Base-by-base conservation (phyloP, 805 yeast genomes). In the Saccharomyces kudriavzevii region DNA sequence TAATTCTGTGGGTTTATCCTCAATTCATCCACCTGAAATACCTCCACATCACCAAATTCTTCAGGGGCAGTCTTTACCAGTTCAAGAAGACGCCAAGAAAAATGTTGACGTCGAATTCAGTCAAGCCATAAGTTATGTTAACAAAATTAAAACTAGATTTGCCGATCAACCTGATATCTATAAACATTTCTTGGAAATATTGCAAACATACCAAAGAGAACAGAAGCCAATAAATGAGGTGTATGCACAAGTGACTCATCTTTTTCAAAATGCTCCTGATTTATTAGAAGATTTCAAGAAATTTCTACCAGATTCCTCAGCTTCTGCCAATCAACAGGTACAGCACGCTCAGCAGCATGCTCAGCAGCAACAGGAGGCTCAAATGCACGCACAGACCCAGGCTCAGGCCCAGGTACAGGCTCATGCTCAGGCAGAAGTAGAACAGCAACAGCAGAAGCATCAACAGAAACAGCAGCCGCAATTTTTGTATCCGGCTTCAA, bases 171-270 rank as follows among this genome's bases (percentile, higher is more conserved):
- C 99, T 0, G 97, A 92, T 64, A 89, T 91, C 54, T 94, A 94
- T 75, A 94, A 94, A 72, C 90, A 85, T 62, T 94, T 94, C 62
- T 75, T 95, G 70, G 99, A 94, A 69, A 94, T 92, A 54, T 75
- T 94, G 61, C 99, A 94, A 70, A 92, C 97, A 48, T 94, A 92
- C 68, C 99, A 94, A 74, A 83, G 96, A 58, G 99, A 92, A 66
- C 96, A 90, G 66, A 87, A 89, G 65, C 96, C 97, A 49, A 94
- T 94, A 51, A 85, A 89, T 50, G 98, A 94, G 65, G 99, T 94
- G 11, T 94, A 94, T 65, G 86, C 89, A 52, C 97, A 94, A 67
- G 97, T 94, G 2, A 87, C 97, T 0, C 77, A 83, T 5, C 75
- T 94, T 51, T 94, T 94, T 73, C 85, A 88, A 55, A 88, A 89